Percentiles rank a stretch among this genome's conserved stretches.
These are phyloP conservation scores for Backusella circina DNA, from an alignment of 192 early-diverging fungal species.

Conservation along the genomic window DNA sequence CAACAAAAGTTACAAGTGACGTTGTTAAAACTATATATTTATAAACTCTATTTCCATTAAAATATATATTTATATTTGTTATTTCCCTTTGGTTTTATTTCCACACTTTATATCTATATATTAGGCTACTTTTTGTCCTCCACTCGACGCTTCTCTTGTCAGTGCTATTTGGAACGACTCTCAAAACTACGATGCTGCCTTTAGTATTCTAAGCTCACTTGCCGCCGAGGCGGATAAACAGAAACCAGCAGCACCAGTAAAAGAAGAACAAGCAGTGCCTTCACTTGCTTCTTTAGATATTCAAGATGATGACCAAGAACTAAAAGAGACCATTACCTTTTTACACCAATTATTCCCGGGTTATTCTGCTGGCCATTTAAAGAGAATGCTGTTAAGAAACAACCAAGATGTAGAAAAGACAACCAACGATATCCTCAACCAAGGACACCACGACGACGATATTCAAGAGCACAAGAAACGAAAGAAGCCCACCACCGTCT, in stretches of 20 bases:
- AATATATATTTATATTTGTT: neutral
- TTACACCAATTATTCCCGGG: conserved; percentile 15
- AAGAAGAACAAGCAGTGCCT: neutral
- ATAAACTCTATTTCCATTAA: neutral
- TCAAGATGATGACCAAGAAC: neutral
- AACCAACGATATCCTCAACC: conserved; percentile 14
- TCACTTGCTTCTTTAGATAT: neutral
- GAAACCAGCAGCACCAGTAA: neutral
- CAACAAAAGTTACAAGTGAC: conserved; percentile 4
- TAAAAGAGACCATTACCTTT: conserved; percentile 8
- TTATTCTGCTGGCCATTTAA: neutral
- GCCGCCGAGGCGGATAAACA: conserved; percentile 17
- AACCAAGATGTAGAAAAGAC: conserved; percentile 12
- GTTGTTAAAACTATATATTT: neutral
- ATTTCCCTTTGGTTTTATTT: neutral
- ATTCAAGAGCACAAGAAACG: conserved; percentile 11
- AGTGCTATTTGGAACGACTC: conserved; percentile 27
- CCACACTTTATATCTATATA: too few relatives aligned
- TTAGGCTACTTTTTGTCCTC: conserved; percentile 22
- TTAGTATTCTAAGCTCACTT: conserved; percentile 8
- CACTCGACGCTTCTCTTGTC: conserved; percentile 24
- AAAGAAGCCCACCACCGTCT: conserved; percentile 4
- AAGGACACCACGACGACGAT: neutral
- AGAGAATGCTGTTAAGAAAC: neutral
- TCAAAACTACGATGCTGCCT: conserved; percentile 9